Evolutionary conservation across 306 rosid genomes (phyloP).

Genomic region (Glycine tomentella): DNA sequence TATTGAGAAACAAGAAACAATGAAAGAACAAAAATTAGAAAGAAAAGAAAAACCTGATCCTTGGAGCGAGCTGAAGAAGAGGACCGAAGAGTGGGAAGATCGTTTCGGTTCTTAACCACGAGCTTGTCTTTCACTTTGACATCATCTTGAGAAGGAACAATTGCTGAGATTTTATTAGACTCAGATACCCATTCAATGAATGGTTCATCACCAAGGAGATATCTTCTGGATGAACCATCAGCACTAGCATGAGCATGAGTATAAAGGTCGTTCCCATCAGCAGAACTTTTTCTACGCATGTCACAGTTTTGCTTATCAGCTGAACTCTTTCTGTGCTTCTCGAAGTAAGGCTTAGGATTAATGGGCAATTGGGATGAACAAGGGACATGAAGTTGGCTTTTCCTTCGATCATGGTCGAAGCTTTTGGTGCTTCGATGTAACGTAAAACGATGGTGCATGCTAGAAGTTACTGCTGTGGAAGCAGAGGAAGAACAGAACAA

Average conservation of each 20-base stretch:
- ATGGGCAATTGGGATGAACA: slow-evolving; percentile 79
- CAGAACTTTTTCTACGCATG: slow-evolving; percentile 59
- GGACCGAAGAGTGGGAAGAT: slow-evolving; percentile 43
- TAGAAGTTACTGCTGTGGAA: slow-evolving; percentile 72
- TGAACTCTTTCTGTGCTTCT: slow-evolving; percentile 61
- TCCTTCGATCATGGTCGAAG: slow-evolving; percentile 45
- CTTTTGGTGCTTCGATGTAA: slow-evolving; percentile 47
- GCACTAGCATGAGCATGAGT: not conserved
- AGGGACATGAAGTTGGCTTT: slow-evolving; percentile 56
- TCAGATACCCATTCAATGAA: slow-evolving; percentile 65
- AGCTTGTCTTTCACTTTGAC: not conserved
- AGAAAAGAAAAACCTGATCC: slow-evolving; percentile 61
- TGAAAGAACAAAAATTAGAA: not conserved
- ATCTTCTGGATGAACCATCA: slow-evolving; percentile 55
- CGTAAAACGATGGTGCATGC: slow-evolving; percentile 58
- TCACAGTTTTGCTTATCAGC: slow-evolving; percentile 45
- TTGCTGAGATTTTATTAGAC: slow-evolving; percentile 39
- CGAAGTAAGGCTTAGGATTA: slow-evolving; percentile 63
- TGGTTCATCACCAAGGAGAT: slow-evolving; percentile 56
- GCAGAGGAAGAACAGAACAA: slow-evolving; percentile 73
- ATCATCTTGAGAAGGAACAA: slow-evolving; percentile 39
- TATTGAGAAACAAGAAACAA: slow-evolving; percentile 1
- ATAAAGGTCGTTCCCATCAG: slow-evolving; percentile 50
- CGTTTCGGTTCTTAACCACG: slow-evolving; percentile 25
- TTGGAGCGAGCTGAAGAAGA: slow-evolving; percentile 55